Evolutionary conservation across 371 early-diverging fungal species (phyloP).

Genomic region (Mucor sp.): DNA sequence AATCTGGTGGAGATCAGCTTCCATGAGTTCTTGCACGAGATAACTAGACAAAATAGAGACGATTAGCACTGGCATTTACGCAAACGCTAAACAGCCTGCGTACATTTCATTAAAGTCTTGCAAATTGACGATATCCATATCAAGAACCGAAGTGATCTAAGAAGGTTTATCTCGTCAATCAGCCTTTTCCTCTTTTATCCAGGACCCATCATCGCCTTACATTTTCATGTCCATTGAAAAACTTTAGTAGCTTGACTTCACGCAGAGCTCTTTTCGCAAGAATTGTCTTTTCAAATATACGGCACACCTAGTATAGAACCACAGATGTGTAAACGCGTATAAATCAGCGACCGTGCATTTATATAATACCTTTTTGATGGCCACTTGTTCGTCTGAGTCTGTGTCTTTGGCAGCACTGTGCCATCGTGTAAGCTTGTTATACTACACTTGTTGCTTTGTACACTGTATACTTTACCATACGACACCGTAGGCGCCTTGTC

Average conservation of each 20-base stretch:
- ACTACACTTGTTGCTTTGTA: not conserved
- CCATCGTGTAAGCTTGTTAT: not conserved
- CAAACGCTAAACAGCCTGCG: not conserved
- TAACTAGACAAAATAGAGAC: conserved; percentile 44
- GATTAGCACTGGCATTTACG: not conserved
- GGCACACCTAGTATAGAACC: conserved; percentile 36
- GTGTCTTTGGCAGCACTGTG: conserved; percentile 78
- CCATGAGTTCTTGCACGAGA: conserved; percentile 95
- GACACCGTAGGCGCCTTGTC: conserved; percentile 92
- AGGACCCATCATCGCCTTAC: conserved; percentile 41
- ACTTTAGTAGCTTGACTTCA: conserved; percentile 86
- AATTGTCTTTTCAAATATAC: conserved; percentile 79
- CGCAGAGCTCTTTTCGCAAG: conserved; percentile 86
- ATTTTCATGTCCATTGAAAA: conserved; percentile 92
- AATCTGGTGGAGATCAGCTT: conserved; percentile 98
- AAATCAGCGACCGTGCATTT: conserved; percentile 15
- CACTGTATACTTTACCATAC: conserved; percentile 64
- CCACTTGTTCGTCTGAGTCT: conserved; percentile 83
- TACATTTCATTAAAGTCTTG: conserved; percentile 87
- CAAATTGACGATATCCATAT: conserved; percentile 55
- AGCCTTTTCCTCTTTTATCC: not conserved
- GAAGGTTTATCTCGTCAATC: not conserved
- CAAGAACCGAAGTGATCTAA: conserved; percentile 82
- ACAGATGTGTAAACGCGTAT: not conserved
- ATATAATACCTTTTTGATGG: conserved; percentile 85